These are phyloP conservation scores for Chlorella variabilis DNA, from an alignment of 163 green algal species.

Conservation along the genomic window DNA sequence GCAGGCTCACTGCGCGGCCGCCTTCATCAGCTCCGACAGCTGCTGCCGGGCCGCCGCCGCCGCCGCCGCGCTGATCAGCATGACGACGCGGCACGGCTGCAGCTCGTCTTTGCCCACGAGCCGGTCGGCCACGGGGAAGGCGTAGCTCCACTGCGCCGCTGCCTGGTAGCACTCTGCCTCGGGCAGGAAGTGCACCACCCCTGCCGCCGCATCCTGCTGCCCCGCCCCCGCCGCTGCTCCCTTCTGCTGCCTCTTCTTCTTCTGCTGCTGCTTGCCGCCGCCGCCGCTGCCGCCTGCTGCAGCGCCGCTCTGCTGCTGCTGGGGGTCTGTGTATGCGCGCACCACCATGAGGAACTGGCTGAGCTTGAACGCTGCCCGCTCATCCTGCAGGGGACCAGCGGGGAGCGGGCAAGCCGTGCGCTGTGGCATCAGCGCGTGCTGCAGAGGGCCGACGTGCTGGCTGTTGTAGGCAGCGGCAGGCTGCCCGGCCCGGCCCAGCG, in stretches of 20 bases:
- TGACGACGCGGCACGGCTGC: slow-evolving; percentile 68
- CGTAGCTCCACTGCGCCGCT: slow-evolving; percentile 68
- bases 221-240: neutral
- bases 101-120: slow-evolving; percentile 73
- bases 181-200: slow-evolving; percentile 50
- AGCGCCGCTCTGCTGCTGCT: neutral
- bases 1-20: too few relatives aligned
- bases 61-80: slow-evolving; percentile 63
- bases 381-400: slow-evolving; percentile 50
- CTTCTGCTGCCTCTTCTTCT: slow-evolving; percentile 45
- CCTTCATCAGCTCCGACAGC: slow-evolving; percentile 18
- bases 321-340: slow-evolving; percentile 72
- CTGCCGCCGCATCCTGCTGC: neutral
- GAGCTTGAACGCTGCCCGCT: slow-evolving; percentile 69
- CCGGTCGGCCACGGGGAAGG: slow-evolving; percentile 67
- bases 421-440: too few relatives aligned
- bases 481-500: too few relatives aligned
- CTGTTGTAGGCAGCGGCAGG: too few relatives aligned
- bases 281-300: neutral
- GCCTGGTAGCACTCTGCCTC: slow-evolving; percentile 91
- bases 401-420: too few relatives aligned
- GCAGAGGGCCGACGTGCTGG: too few relatives aligned
- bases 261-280: slow-evolving; percentile 30
- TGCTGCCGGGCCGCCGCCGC: slow-evolving; percentile 46
- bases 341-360: slow-evolving; percentile 79